phyloP scores from a whole-genome alignment of 2,329 filamentous ascomycete genomes.

The Biscogniauxia sp. region DNA sequence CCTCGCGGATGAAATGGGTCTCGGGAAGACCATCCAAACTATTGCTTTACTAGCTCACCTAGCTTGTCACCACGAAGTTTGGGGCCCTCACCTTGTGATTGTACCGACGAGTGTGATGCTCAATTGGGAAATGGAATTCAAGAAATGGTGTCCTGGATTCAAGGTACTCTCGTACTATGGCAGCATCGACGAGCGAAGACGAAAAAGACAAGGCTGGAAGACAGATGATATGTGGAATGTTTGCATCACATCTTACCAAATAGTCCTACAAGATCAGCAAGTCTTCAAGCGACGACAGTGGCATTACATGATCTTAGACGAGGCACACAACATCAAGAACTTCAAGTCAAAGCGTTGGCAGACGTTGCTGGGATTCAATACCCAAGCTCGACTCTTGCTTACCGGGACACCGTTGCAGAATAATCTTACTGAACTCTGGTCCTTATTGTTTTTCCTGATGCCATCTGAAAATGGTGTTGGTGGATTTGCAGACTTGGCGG shows the following conservation, averaged over 20 bases:
- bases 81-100: constrained; percentile 94
- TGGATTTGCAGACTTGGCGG: constrained; percentile 89
- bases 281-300: constrained; percentile 90
- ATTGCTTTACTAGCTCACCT: constrained; percentile 91
- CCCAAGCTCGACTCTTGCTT: constrained; percentile 78
- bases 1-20: constrained; percentile 95
- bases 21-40: constrained; percentile 97
- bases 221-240: constrained; percentile 95
- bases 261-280: constrained; percentile 89
- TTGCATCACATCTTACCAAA: constrained; percentile 94
- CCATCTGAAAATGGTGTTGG: constrained; percentile 84
- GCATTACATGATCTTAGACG: constrained; percentile 98
- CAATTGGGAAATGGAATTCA: constrained; percentile 99
- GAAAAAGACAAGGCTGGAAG: constrained; percentile 90
- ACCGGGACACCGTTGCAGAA: constrained; percentile 97
- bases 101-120: constrained; percentile 98
- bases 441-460: constrained; percentile 92
- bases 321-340: constrained; percentile 99
- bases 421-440: constrained; percentile 96
- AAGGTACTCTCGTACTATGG: constrained; percentile 98
- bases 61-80: constrained; percentile 84
- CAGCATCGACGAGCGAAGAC: constrained; percentile 84
- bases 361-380: constrained; percentile 89
- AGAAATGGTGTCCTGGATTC: constrained; percentile 97
- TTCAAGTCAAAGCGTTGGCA: constrained; percentile 98